Percentiles rank a stretch among this genome's conserved stretches.
Conservation (phyloP, 768 basidiomycete species). For the Lenzites betulinus region DNA sequence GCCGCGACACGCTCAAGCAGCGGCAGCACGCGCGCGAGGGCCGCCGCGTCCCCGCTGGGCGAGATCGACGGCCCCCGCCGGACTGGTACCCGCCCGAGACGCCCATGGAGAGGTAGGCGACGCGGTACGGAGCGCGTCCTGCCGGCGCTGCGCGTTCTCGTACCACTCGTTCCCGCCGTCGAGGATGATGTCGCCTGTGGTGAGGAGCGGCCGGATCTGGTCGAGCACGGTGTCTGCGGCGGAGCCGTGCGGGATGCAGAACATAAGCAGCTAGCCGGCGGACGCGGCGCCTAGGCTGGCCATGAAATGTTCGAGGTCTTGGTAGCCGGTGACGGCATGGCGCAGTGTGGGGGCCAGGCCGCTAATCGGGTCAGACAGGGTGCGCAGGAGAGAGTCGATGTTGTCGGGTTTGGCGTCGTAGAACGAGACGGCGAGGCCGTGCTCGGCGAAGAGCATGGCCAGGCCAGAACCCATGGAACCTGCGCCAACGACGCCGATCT, state of each 20-base stretch:
- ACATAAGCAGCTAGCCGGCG: slow-evolving; percentile 25
- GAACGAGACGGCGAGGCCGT: slow-evolving; percentile 22
- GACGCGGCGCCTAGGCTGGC: slow-evolving; percentile 15
- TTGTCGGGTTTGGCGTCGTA: slow-evolving; percentile 23
- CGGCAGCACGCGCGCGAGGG: slow-evolving; percentile 23
- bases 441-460: slow-evolving; percentile 30
- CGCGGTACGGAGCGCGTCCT: slow-evolving; percentile 15
- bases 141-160: slow-evolving; percentile 22
- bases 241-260: slow-evolving; percentile 29
- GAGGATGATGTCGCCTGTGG: slow-evolving; percentile 27
- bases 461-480: slow-evolving; percentile 29
- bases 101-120: slow-evolving; percentile 27
- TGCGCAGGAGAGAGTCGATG: slow-evolving; percentile 16
- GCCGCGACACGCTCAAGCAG: slow-evolving; percentile 24
- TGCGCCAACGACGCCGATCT: slow-evolving; percentile 27
- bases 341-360: slow-evolving; percentile 16
- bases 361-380: slow-evolving; percentile 2
- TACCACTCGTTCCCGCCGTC: slow-evolving; percentile 30
- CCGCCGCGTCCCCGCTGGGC: slow-evolving; percentile 23
- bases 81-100: slow-evolving; percentile 28
- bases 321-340: slow-evolving; percentile 21
- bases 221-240: slow-evolving; percentile 23
- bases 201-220: slow-evolving; percentile 11
- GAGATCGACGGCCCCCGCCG: slow-evolving; percentile 25
- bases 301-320: slow-evolving; percentile 23